Percentiles rank a stretch among this genome's conserved stretches.
These are phyloP conservation scores for Henckelia pumila DNA, from an alignment of 257 asterid species.

Conservation along the genomic window DNA sequence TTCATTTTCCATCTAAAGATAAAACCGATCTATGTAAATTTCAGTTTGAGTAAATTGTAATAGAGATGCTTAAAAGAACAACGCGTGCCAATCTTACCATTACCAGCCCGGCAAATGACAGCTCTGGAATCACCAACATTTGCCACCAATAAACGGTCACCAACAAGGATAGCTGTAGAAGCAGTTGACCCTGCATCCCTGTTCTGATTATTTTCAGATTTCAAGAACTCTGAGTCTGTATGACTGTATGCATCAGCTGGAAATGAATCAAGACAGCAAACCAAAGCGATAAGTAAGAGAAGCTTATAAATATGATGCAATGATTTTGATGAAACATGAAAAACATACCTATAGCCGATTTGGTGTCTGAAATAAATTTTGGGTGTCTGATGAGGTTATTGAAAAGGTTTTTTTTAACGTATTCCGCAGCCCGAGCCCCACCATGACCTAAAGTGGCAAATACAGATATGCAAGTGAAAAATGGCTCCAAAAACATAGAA, in stretches of 20 bases:
- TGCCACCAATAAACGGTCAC: conserved; percentile 86
- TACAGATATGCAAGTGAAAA: conserved; percentile 13
- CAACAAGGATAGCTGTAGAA: conserved; percentile 97
- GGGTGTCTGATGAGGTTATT: conserved; percentile 92
- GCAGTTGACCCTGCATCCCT: conserved; percentile 99
- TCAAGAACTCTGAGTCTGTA: conserved; percentile 91
- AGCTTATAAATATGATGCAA: background rate
- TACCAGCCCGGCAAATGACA: conserved; percentile 85
- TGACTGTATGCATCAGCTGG: conserved; percentile 91
- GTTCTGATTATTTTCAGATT: conserved; percentile 77
- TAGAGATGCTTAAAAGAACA: background rate
- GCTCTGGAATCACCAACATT: conserved; percentile 97
- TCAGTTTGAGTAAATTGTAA: background rate
- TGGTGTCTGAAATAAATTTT: conserved; percentile 86
- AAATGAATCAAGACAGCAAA: conserved; percentile 22
- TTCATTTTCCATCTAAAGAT: background rate
- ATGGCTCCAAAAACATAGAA: background rate
- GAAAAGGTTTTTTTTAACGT: conserved; percentile 89
- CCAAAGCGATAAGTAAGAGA: conserved; percentile 2
- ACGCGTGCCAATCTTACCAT: conserved; percentile 48
- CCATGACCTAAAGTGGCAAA: conserved; percentile 73
- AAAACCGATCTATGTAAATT: background rate
- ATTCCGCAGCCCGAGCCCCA: conserved; percentile 98
- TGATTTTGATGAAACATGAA: background rate
- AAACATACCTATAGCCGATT: conserved; percentile 78